A percentile compares a stretch with the other conserved stretches of the same genome.
phyloP scores from a whole-genome alignment of 495 filamentous ascomycete genomes.

The Collariella sp. region DNA sequence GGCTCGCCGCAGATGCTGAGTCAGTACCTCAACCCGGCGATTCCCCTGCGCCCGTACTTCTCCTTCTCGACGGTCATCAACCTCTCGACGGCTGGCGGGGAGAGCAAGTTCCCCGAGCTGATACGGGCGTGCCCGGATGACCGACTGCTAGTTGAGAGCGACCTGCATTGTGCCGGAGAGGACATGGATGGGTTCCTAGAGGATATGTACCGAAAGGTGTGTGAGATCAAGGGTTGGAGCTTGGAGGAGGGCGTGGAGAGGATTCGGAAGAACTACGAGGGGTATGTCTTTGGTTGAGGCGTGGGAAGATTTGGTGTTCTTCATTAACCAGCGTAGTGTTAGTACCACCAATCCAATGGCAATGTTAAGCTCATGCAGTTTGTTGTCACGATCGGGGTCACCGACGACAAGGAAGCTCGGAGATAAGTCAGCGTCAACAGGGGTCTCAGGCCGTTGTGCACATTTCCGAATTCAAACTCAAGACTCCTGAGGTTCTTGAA shows the following conservation, averaged over 20 bases:
- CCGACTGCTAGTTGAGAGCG: conserved; percentile 77
- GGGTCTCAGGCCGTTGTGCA: too few species aligned
- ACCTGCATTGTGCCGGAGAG: conserved; percentile 75
- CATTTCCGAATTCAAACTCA: too few species aligned
- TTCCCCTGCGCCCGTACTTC: conserved; percentile 74
- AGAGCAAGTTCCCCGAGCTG: conserved; percentile 46
- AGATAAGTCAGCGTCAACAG: too few species aligned
- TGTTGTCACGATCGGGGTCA: too few species aligned
- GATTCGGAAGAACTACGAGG: conserved; percentile 69
- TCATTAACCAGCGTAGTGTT: too few species aligned
- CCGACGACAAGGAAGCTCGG: too few species aligned
- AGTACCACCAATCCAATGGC: too few species aligned
- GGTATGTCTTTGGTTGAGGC: conserved; percentile 61
- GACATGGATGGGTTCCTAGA: conserved; percentile 74
- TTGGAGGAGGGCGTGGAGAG: conserved; percentile 60
- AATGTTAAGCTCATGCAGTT: too few species aligned
- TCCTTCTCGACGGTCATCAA: conserved; percentile 86
- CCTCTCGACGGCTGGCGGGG: conserved; percentile 45
- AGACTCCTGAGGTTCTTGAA: too few species aligned
- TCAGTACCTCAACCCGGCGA: conserved; percentile 65
- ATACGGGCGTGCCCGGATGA: conserved; percentile 69
- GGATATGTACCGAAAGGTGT: conserved; percentile 62
- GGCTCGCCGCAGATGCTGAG: conserved; percentile 66
- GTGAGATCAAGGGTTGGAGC: conserved; percentile 67
- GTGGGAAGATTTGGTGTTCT: background rate